Evolutionary conservation across 2,329 filamentous ascomycete genomes (phyloP).

Genomic region (Trichoderma breve): DNA sequence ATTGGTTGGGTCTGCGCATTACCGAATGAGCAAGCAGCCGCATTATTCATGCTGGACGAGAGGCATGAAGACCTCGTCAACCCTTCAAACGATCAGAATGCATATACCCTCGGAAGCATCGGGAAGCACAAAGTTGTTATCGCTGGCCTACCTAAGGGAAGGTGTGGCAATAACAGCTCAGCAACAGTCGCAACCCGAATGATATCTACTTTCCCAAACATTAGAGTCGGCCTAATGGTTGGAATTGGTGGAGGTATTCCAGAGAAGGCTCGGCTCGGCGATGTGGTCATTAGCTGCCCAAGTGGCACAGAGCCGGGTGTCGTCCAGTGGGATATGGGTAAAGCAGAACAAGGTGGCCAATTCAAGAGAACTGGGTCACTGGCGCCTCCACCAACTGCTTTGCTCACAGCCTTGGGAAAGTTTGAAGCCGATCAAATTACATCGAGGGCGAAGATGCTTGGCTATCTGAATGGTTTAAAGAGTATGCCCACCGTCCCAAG

Average conservation of each 20-base stretch:
- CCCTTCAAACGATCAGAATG: conserved; percentile 19
- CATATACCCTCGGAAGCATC: conserved; percentile 30
- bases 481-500: neutral
- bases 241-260: conserved; percentile 27
- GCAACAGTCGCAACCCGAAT: conserved; percentile 33
- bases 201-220: conserved; percentile 33
- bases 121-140: conserved; percentile 33
- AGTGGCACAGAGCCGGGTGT: conserved; percentile 9
- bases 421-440: conserved; percentile 2
- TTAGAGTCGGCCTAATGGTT: conserved; percentile 24
- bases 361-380: conserved; percentile 6
- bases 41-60: conserved; percentile 25
- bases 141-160: conserved; percentile 32
- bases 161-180: conserved; percentile 32
- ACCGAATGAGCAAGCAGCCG: conserved; percentile 24
- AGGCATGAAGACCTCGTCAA: conserved; percentile 6
- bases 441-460: neutral
- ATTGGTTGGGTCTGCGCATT: conserved; percentile 30
- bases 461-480: neutral
- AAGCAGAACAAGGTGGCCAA: neutral
- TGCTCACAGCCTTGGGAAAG: conserved; percentile 5
- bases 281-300: conserved; percentile 24
- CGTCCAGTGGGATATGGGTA: conserved; percentile 23
- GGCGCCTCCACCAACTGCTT: conserved; percentile 2
- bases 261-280: conserved; percentile 22